These are phyloP conservation scores for Kwoniella botswanensis DNA, from an alignment of 768 basidiomycete species.

Conservation along the genomic window DNA sequence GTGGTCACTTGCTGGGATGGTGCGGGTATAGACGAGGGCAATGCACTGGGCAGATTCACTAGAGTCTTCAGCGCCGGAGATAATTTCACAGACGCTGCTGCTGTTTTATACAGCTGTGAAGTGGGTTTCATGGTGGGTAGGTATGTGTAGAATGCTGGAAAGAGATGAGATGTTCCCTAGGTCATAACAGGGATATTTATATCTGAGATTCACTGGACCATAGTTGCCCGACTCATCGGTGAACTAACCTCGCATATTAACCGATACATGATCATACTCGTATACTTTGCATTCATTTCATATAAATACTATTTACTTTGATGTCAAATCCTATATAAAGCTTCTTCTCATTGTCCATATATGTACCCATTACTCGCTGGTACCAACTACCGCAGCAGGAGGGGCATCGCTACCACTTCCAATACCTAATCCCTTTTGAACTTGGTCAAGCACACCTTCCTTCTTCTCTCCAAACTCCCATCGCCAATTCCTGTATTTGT, in stretches of 20 bases:
- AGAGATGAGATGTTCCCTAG: too few relatives aligned
- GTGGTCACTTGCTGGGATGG: constrained; percentile 67
- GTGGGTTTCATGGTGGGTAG: constrained; percentile 5
- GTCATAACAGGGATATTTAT: too few relatives aligned
- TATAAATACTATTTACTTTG: not conserved
- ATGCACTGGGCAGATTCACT: constrained; percentile 46
- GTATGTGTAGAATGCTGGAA: too few relatives aligned
- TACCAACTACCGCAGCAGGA: constrained; percentile 35
- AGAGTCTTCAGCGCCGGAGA: constrained; percentile 68
- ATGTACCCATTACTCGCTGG: constrained; percentile 24
- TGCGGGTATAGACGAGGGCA: constrained; percentile 70
- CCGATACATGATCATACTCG: not conserved
- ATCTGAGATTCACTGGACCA: not conserved
- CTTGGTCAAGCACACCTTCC: constrained; percentile 19
- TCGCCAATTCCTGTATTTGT: constrained; percentile 40
- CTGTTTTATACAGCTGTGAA: constrained; percentile 1
- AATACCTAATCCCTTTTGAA: constrained; percentile 22
- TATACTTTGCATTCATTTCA: not conserved
- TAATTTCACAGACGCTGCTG: constrained; percentile 55
- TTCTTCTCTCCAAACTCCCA: constrained; percentile 40
- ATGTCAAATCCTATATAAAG: not conserved
- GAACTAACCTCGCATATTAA: not conserved
- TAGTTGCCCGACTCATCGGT: constrained; percentile 10
- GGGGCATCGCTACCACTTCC: constrained; percentile 20
- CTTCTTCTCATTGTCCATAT: not conserved